Conservation (phyloP, 371 early-diverging fungal genomes). For the Mucor racemosus region DNA sequence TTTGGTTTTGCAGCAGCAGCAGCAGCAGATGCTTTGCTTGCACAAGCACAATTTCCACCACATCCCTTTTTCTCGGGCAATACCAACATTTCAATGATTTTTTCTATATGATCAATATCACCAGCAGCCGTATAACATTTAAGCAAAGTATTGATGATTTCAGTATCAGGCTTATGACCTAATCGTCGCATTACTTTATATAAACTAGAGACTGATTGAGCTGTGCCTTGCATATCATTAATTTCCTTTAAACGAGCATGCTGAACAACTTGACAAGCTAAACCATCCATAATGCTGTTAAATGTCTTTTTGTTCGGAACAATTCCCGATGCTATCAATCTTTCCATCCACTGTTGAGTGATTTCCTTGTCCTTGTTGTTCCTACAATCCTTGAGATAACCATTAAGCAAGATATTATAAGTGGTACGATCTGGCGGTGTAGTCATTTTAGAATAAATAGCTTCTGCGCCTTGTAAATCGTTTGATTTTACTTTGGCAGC, state of each 20-base stretch:
- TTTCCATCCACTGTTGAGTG: conserved; percentile 34
- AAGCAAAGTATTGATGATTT: conserved; percentile 25
- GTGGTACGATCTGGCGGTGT: conserved; percentile 30
- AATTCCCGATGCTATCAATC: conserved; percentile 28
- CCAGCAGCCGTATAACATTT: conserved; percentile 28
- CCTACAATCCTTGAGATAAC: conserved; percentile 18
- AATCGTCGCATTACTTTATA: conserved; percentile 25
- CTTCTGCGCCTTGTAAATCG: conserved; percentile 23
- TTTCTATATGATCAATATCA: conserved; percentile 29
- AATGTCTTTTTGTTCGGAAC: conserved; percentile 31
- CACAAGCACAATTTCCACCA: conserved; percentile 29
- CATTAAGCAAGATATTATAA: conserved; percentile 34
- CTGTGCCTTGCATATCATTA: conserved; percentile 16
- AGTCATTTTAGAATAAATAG: conserved; percentile 20
- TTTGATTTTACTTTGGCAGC: conserved; percentile 30
- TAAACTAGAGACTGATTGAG: conserved; percentile 22
- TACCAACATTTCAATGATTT: conserved; percentile 24
- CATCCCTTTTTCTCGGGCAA: conserved; percentile 21
- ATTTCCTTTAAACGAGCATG: conserved; percentile 19
- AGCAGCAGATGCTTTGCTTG: neutral
- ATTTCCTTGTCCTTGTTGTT: conserved; percentile 18
- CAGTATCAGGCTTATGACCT: conserved; percentile 25
- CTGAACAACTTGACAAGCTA: conserved; percentile 25
- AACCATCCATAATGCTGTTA: conserved; percentile 28
- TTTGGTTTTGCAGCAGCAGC: neutral